Evolutionary conservation across 305 asterid species (phyloP).

Genomic region (Fraxinus nigra): DNA sequence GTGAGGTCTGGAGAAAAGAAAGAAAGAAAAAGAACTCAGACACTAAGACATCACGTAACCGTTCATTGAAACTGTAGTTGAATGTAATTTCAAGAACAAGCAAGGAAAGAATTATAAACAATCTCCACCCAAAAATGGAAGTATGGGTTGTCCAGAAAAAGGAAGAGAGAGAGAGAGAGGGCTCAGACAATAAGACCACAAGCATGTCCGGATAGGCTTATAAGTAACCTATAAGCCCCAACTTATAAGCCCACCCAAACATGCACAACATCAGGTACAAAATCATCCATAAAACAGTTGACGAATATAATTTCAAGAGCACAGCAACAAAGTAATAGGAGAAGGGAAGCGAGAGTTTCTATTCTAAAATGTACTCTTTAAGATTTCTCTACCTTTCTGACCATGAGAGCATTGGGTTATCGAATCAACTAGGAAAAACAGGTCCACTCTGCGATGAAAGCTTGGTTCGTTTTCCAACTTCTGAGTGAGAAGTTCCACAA

Average conservation of each 20-base stretch:
- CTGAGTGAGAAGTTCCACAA: constrained; percentile 82
- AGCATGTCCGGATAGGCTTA: constrained; percentile 1
- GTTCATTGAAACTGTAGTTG: background rate
- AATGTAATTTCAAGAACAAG: background rate
- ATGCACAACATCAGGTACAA: background rate
- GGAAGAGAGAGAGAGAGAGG: background rate
- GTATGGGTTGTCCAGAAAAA: background rate
- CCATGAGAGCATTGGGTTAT: constrained; percentile 94
- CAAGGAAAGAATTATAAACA: background rate
- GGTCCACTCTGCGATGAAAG: constrained; percentile 79
- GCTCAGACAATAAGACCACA: constrained; percentile 3
- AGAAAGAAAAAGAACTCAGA: background rate
- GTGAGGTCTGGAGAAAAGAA: background rate
- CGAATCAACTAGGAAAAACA: constrained; percentile 89
- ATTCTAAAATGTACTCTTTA: background rate
- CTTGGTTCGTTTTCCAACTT: constrained; percentile 77
- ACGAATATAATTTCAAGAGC: constrained; percentile 6
- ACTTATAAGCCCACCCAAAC: background rate
- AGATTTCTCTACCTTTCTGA: constrained; percentile 68
- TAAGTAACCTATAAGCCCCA: background rate
- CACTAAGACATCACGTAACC: background rate
- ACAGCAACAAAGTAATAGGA: background rate
- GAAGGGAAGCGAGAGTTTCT: background rate
- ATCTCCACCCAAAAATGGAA: background rate
- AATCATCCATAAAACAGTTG: background rate